Evolutionary conservation across 768 basidiomycete genomes (phyloP).

Genomic region (Lactifluus volemus): DNA sequence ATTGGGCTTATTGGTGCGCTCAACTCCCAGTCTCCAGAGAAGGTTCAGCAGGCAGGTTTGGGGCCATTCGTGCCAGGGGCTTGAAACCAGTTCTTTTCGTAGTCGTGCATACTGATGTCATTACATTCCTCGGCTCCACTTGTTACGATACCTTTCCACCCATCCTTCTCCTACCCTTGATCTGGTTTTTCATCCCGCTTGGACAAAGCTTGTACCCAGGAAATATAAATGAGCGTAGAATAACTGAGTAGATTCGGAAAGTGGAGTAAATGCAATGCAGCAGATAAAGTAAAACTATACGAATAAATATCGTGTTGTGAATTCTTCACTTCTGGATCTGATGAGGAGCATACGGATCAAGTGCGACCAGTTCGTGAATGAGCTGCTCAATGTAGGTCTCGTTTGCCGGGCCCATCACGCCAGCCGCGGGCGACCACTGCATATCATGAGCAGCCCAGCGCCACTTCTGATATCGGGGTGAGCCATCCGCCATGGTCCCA

Average conservation of each 20-base stretch:
- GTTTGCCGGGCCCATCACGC: slow-evolving; percentile 28
- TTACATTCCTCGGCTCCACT: background rate
- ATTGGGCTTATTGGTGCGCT: slow-evolving; percentile 65
- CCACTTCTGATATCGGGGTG: slow-evolving; percentile 43
- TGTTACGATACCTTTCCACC: slow-evolving; percentile 9
- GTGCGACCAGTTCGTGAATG: slow-evolving; percentile 12
- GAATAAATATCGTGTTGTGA: background rate
- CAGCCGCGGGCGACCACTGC: slow-evolving; percentile 41
- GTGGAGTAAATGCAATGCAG: background rate
- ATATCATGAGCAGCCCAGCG: slow-evolving; percentile 56
- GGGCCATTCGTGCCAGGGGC: slow-evolving; percentile 40
- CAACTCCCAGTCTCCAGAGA: slow-evolving; percentile 65
- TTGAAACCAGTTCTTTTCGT: slow-evolving; percentile 21
- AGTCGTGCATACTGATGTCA: background rate
- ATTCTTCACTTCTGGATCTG: background rate
- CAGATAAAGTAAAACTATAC: background rate
- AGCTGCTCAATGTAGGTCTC: slow-evolving; percentile 14
- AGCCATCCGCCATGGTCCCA: background rate
- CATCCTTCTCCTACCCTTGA: background rate
- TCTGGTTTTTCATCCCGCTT: slow-evolving; percentile 3
- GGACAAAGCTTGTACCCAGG: background rate
- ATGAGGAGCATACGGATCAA: slow-evolving; percentile 9
- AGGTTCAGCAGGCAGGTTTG: slow-evolving; percentile 76
- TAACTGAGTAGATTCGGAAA: background rate
- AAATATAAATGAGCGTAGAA: background rate